Conservation (phyloP, 129 eudicot species). For the Gnaphalium uliginosum region DNA sequence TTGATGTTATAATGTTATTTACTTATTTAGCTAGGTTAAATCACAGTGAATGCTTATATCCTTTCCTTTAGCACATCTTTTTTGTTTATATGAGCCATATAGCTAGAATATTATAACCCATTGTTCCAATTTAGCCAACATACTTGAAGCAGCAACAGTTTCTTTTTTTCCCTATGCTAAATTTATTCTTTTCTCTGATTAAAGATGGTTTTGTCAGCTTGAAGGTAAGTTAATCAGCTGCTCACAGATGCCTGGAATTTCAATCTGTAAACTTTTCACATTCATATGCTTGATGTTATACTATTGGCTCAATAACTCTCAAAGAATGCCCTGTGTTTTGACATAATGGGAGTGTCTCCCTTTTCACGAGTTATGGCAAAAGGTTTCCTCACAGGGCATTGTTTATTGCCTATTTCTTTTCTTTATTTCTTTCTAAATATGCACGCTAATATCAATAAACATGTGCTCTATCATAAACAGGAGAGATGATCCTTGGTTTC, state of each 20-base stretch:
- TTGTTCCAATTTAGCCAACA: not conserved
- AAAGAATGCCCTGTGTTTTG: not conserved
- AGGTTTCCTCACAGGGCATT: not conserved
- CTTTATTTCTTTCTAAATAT: not conserved
- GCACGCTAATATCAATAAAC: conserved; percentile 4
- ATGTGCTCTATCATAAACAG: conserved; percentile 34
- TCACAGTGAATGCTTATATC: not conserved
- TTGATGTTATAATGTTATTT: not conserved
- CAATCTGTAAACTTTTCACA: not conserved
- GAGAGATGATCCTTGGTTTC: conserved; percentile 95
- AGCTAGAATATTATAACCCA: not conserved
- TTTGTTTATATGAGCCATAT: not conserved
- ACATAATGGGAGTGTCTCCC: not conserved
- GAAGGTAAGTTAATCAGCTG: too few species aligned
- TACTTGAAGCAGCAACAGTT: not conserved
- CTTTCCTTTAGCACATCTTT: not conserved
- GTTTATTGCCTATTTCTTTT: not conserved
- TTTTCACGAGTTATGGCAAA: not conserved
- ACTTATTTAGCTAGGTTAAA: not conserved
- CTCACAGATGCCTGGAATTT: not conserved
- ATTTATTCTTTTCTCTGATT: not conserved
- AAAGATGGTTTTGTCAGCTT: too few species aligned
- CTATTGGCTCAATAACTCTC: not conserved
- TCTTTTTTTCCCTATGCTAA: not conserved
- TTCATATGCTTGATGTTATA: not conserved